Evolutionary conservation across 257 asterid species (phyloP), one percentile per base, ranked within the genome.

Genomic region (Solanum paucissectum): DNA sequence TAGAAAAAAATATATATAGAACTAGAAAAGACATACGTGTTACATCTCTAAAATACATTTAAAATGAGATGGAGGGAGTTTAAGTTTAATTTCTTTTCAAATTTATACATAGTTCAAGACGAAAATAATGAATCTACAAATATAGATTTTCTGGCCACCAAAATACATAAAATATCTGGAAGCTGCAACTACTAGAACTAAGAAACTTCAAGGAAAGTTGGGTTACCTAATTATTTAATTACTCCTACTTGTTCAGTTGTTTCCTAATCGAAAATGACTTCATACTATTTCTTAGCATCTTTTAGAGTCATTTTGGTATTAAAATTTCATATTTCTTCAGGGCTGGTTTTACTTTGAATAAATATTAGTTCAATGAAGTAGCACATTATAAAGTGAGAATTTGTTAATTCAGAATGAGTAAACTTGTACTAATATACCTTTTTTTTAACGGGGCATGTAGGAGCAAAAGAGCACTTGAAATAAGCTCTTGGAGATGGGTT

Each of bases 401-500:
- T 42, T 42, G 16, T 44, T 44, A 44, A 44, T 44, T 44, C 16
- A 44, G 52, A 44, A 44, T 44, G 52, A 44, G 0, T 12, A 6
- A 29, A 37, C 7, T 36, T 69, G 11, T 29, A 29, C 32, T 29
- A 29, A 29, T 40, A 6, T 93, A 96, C 99, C 98, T 95, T 96
- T 90, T 95, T 96, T 89, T 96, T 96, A 36, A 95, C 99, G 1
- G 98, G 99, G 91, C 98, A 96, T 18, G 71, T 88, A 29, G 99
- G 99, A 86, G 99, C 98, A 93, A 92, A 96, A 81, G 98, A 95
- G 88, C 99, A 96, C 89, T 92, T 96, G 94, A 93, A 96, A 91
- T 96, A 96, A 90, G 99, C 98, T 93, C 99, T 94, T 42, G 99
- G 99, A 90, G 90, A 96, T 89, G 99, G 99, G 69, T 95, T 96